phyloP scores from a whole-genome alignment of 2,329 filamentous ascomycete species.

The Fusarium tanahbumbuense region DNA sequence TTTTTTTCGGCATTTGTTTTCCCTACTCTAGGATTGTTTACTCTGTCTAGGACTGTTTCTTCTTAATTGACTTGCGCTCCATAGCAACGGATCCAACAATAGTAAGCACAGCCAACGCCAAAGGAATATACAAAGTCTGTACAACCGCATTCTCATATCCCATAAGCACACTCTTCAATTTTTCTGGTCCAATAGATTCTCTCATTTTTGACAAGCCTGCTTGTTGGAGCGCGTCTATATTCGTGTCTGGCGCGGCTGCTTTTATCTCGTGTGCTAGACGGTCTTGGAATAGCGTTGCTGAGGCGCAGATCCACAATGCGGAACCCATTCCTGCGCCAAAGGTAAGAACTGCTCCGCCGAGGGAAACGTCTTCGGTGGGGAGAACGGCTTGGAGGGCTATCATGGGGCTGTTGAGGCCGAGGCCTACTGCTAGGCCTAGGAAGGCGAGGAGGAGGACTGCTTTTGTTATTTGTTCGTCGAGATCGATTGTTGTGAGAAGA shows the following conservation, averaged over 20 bases:
- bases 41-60: slow-evolving; percentile 30
- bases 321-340: slow-evolving; percentile 42
- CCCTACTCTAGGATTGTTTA: no score
- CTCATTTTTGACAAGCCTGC: slow-evolving; percentile 32
- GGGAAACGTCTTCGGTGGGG: slow-evolving; percentile 35
- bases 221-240: slow-evolving; percentile 21
- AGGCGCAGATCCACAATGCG: slow-evolving; percentile 42
- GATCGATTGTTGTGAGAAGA: slow-evolving; percentile 37
- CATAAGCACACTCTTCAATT: slow-evolving; percentile 22
- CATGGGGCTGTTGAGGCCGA: slow-evolving; percentile 40
- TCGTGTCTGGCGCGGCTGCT: slow-evolving; percentile 10
- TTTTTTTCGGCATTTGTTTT: background rate
- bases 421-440: slow-evolving; percentile 36
- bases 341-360: slow-evolving; percentile 41
- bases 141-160: slow-evolving; percentile 42
- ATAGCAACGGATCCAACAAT: slow-evolving; percentile 38
- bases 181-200: slow-evolving; percentile 21
- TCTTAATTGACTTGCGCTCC: slow-evolving; percentile 42
- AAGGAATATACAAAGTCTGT: slow-evolving; percentile 41
- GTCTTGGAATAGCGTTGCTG: slow-evolving; percentile 41
- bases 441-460: slow-evolving; percentile 34
- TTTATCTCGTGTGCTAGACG: slow-evolving; percentile 35
- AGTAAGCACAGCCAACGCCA: slow-evolving; percentile 32
- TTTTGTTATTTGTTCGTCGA: slow-evolving; percentile 39
- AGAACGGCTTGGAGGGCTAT: slow-evolving; percentile 38